These are phyloP conservation scores for Camellia japonica DNA, from an alignment of 148 eudicot genomes.

Conservation along the genomic window DNA sequence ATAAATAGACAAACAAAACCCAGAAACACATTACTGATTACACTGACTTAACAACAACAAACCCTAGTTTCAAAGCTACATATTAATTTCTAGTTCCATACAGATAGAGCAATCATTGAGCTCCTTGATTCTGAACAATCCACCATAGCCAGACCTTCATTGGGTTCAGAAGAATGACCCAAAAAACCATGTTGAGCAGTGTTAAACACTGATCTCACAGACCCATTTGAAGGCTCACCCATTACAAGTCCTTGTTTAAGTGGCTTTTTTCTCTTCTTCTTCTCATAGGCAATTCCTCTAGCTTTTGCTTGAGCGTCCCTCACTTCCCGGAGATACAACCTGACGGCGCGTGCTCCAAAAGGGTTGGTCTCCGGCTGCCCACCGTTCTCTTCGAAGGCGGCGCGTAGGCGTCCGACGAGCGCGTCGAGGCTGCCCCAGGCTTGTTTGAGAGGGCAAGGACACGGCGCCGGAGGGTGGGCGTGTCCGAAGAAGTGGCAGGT, in stretches of 20 bases:
- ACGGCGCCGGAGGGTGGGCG: slow-evolving; percentile 37
- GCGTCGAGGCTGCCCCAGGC: slow-evolving; percentile 50
- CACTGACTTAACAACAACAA: background rate
- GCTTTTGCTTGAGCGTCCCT: slow-evolving; percentile 41
- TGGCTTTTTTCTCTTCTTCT: slow-evolving; percentile 33
- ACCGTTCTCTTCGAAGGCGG: slow-evolving; percentile 38
- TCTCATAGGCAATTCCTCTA: slow-evolving; percentile 37
- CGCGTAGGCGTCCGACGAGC: slow-evolving; percentile 39
- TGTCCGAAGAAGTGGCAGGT: slow-evolving; percentile 34
- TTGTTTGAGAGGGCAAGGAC: slow-evolving; percentile 41
- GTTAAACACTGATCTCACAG: background rate
- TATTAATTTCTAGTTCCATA: background rate
- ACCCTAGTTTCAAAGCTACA: background rate
- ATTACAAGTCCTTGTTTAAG: background rate
- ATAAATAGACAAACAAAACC: background rate
- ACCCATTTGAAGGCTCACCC: background rate
- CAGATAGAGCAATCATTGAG: slow-evolving; percentile 13
- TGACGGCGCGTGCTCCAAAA: slow-evolving; percentile 38
- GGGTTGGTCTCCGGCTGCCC: slow-evolving; percentile 35
- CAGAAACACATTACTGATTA: background rate
- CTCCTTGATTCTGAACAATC: background rate
- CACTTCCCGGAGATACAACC: slow-evolving; percentile 33
- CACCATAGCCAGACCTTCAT: background rate
- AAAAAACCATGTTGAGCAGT: slow-evolving; percentile 6
- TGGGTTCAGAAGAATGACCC: background rate